phyloP scores from a whole-genome alignment of 345 rosid species.

The Acer saccharum region DNA sequence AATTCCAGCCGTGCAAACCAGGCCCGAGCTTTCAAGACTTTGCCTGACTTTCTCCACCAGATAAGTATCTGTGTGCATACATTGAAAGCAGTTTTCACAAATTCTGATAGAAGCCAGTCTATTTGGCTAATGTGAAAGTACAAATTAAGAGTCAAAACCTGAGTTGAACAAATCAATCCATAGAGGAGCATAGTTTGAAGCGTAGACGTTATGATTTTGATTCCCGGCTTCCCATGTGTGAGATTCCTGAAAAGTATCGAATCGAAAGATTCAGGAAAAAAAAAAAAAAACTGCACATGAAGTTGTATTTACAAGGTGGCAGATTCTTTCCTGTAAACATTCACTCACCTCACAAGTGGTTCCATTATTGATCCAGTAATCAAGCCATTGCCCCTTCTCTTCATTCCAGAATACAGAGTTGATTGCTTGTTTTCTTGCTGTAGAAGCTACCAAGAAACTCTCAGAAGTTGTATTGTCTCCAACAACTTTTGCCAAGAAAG shows the following conservation, averaged over 20 bases:
- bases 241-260: conserved; percentile 40
- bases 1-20: conserved; percentile 67
- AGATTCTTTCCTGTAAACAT: not conserved
- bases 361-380: conserved; percentile 60
- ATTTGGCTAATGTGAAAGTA: not conserved
- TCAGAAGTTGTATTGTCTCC: conserved; percentile 47
- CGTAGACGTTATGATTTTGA: conserved; percentile 66
- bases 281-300: not conserved
- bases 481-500: conserved; percentile 57
- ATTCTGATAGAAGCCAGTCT: not conserved
- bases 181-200: conserved; percentile 82
- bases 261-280: not conserved
- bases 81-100: conserved; percentile 4
- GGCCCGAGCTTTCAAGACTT: conserved; percentile 69
- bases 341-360: conserved; percentile 36
- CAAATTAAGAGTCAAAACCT: conserved; percentile 42
- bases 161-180: conserved; percentile 76
- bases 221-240: conserved; percentile 58
- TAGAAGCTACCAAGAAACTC: conserved; percentile 53
- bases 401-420: conserved; percentile 73
- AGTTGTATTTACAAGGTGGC: not conserved
- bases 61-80: conserved; percentile 43
- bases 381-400: conserved; percentile 82
- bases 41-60: conserved; percentile 55
- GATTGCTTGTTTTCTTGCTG: conserved; percentile 61